A percentile compares a stretch with the other conserved stretches of the same genome.
Evolutionary conservation across 2,329 filamentous ascomycete genomes (phyloP).

Genomic region (Claviceps quebecensis): DNA sequence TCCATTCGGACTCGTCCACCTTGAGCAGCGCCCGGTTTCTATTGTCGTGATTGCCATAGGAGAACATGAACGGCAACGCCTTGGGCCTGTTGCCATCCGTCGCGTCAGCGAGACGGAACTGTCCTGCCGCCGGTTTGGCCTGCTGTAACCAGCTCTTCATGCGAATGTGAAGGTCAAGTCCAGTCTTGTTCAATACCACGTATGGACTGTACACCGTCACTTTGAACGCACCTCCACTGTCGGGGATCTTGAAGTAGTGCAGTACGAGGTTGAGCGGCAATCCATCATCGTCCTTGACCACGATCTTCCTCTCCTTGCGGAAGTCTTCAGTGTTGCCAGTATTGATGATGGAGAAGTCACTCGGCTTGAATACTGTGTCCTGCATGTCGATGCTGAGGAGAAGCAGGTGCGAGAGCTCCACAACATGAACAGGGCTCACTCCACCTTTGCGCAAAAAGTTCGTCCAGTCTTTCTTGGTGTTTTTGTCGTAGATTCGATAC

Average conservation of each 20-base stretch:
- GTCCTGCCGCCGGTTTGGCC: conserved; percentile 70
- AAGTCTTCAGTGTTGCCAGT: conserved; percentile 79
- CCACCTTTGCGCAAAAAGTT: conserved; percentile 96
- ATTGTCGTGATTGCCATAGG: conserved; percentile 74
- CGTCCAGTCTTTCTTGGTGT: conserved; percentile 96
- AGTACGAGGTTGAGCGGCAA: conserved; percentile 68
- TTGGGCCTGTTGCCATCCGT: conserved; percentile 47
- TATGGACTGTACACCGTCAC: conserved; percentile 93
- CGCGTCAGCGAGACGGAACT: conserved; percentile 43
- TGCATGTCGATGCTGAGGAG: conserved; percentile 93
- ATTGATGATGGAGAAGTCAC: conserved; percentile 96
- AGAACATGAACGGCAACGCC: conserved; percentile 89
- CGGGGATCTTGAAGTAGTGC: conserved; percentile 80
- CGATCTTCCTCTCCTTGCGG: conserved; percentile 62
- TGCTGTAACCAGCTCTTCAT: conserved; percentile 81
- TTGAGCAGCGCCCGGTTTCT: conserved; percentile 82
- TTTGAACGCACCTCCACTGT: conserved; percentile 91
- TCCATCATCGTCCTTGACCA: conserved; percentile 74
- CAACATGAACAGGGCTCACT: conserved; percentile 91
- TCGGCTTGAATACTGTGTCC: conserved; percentile 85
- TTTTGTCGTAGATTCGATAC: conserved; percentile 97
- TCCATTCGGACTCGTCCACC: conserved; percentile 85
- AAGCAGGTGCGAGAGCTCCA: conserved; percentile 85
- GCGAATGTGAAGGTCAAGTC: conserved; percentile 72
- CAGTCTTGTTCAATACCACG: conserved; percentile 88